Base-by-base conservation (phyloP, 495 filamentous ascomycete genomes). In the Lepraria neglecta region DNA sequence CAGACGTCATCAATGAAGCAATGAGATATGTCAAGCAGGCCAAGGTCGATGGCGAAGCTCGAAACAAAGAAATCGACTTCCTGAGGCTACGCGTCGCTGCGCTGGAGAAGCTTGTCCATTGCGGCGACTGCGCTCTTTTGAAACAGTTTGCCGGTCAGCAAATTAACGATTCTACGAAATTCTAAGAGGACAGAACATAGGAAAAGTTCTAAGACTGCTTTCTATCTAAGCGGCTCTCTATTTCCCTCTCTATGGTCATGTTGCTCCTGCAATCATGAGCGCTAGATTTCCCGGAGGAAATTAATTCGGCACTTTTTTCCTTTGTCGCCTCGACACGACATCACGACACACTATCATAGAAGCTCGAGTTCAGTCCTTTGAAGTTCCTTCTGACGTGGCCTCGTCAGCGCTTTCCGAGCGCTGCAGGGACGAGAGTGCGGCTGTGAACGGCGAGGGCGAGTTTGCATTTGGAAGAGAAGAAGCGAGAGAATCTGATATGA, bases 11-110 rank as follows among this genome's bases (percentile, higher is more conserved):
- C 14, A 50, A 24, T 28, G 57, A 50, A n/a, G 57, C 57, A 14
- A 59, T 59, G 28, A 59, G 46, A 35, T 59, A 59, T 59, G 44
- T 59, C 27, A 50, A 50, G 44, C 57, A 59, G 28, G 46, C 57
- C 19, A 42, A 59, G 44, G 12, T 28, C 14, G 57, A 59, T 0
- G 33, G 28, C 31, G 46, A 35, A 59, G 24, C 57, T 15, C n/a
- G 28, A 10, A 50, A 0, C 11, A 48, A 59, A 28, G 58, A 59
- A 21, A 51, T 59, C 17, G 44, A 38, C 7, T 59, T 59, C 4
- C 27, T 59, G 14, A 51, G 45, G 47, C 47, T 59, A 27, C 31
- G 58, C 4, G 27, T 59, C 19, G 45, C 47, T 19, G 58, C 58
- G 9, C 35, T 51, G 28, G 58, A 59, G 17, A 59, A 51, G 45